phyloP scores from a whole-genome alignment of 805 yeast species.

The Kregervanrija delftensis region DNA sequence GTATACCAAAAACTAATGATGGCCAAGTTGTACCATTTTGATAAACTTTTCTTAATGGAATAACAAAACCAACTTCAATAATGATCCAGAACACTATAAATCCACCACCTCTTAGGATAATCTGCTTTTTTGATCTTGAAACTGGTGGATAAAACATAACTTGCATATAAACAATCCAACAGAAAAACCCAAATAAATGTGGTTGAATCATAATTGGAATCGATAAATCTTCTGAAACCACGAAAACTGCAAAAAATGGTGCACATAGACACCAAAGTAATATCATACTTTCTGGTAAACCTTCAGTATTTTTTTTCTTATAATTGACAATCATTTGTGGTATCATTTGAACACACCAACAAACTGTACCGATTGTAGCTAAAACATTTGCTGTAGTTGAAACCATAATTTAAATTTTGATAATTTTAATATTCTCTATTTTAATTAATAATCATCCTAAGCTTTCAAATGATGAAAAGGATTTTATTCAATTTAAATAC shows the following conservation, averaged over 20 bases:
- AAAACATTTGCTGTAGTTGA: slow-evolving; percentile 61
- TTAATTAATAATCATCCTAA: too few species aligned
- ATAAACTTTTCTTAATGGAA: slow-evolving; percentile 43
- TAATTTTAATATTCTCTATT: too few species aligned
- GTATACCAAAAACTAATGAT: slow-evolving; percentile 37
- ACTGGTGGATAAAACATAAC: slow-evolving; percentile 49
- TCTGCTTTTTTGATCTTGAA: slow-evolving; percentile 23
- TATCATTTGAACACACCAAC: slow-evolving; percentile 87
- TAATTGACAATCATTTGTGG: slow-evolving; percentile 72
- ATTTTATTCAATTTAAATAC: too few species aligned
- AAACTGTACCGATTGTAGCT: slow-evolving; percentile 83
- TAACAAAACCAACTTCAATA: slow-evolving; percentile 41
- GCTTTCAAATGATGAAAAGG: too few species aligned
- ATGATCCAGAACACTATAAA: slow-evolving; percentile 34
- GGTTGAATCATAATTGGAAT: slow-evolving; percentile 50
- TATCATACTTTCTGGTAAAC: slow-evolving; percentile 85
- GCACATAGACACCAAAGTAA: slow-evolving; percentile 70
- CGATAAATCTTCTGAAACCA: slow-evolving; percentile 39
- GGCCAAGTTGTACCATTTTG: slow-evolving; percentile 40
- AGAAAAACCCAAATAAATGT: slow-evolving; percentile 45
- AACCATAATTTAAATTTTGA: slow-evolving; percentile 6
- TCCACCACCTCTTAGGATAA: slow-evolving; percentile 24
- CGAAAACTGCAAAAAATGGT: slow-evolving; percentile 47
- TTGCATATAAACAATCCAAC: slow-evolving; percentile 42
- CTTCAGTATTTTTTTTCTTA: slow-evolving; percentile 71